Evolutionary conservation across 139 green algal genomes (phyloP).

Genomic region (Coelastrella sp.): DNA sequence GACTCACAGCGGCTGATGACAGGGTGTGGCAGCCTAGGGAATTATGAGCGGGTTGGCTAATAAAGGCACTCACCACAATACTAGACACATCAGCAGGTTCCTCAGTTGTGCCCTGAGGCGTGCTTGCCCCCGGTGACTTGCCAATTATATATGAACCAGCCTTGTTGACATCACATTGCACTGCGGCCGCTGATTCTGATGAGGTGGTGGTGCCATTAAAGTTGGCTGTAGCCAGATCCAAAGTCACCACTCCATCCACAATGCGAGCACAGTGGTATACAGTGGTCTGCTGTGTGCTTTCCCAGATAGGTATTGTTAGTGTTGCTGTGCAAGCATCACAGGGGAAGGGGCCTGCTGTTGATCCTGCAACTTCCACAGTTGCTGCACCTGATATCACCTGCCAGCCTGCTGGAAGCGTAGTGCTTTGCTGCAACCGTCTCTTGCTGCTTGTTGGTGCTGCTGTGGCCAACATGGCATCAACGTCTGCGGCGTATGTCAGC

Average conservation of each 20-base stretch:
- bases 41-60: background rate
- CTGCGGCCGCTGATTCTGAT: background rate
- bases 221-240: background rate
- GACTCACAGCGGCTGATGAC: background rate
- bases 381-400: background rate
- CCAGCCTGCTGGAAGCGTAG: background rate
- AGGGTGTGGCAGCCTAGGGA: background rate
- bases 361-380: background rate
- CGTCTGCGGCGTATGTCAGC: too few relatives aligned
- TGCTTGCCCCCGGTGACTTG: background rate
- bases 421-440: background rate
- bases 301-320: constrained; percentile 3
- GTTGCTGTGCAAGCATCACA: background rate
- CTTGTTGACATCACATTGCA: background rate
- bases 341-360: background rate
- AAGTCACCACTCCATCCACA: background rate
- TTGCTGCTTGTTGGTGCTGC: background rate
- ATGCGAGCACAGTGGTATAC: constrained; percentile 1
- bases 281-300: background rate
- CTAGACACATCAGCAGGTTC: background rate
- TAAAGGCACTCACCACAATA: background rate
- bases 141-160: constrained; percentile 11
- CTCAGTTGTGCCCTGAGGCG: background rate
- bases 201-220: background rate
- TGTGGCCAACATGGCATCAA: background rate